These are phyloP conservation scores for Alternaria consortialis DNA, from an alignment of 2,329 filamentous ascomycete genomes.

Conservation along the genomic window DNA sequence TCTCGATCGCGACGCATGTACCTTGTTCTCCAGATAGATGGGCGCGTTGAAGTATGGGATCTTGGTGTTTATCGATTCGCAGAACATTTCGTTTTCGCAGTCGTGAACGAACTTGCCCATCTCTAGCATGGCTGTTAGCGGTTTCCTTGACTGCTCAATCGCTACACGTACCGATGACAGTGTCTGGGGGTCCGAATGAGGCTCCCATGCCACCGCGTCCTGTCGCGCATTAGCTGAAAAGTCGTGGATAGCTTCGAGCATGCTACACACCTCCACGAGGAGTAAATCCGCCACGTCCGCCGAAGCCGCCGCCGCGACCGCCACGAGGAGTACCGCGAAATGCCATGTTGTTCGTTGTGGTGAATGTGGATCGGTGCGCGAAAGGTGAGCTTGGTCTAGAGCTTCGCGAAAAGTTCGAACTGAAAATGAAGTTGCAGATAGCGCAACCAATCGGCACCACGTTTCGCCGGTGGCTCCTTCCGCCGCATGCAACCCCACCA, in stretches of 20 bases:
- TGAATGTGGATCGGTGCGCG: constrained; percentile 39
- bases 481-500: constrained; percentile 36
- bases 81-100: constrained; percentile 97
- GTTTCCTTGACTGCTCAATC: not conserved
- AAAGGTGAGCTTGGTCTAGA: constrained; percentile 37
- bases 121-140: constrained; percentile 64
- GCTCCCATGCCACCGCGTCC: constrained; percentile 50
- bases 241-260: constrained; percentile 27
- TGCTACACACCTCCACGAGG: constrained; percentile 59
- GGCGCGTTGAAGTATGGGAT: constrained; percentile 99
- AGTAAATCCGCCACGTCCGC: constrained; percentile 62
- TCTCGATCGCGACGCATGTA: constrained; percentile 41
- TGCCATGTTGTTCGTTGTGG: constrained; percentile 62
- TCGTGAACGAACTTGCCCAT: constrained; percentile 95
- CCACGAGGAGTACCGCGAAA: constrained; percentile 62
- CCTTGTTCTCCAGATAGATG: constrained; percentile 99
- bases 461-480: constrained; percentile 33
- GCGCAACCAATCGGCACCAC: constrained; percentile 36
- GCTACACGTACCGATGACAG: constrained; percentile 51
- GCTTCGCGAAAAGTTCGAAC: constrained; percentile 38
- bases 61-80: constrained; percentile 93
- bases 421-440: constrained; percentile 38
- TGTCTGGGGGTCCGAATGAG: constrained; percentile 56
- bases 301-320: constrained; percentile 56
- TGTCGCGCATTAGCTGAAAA: constrained; percentile 44